These are phyloP conservation scores for Neophaeococcomyces aloes DNA, from an alignment of 2,329 filamentous ascomycete species.

Conservation along the genomic window DNA sequence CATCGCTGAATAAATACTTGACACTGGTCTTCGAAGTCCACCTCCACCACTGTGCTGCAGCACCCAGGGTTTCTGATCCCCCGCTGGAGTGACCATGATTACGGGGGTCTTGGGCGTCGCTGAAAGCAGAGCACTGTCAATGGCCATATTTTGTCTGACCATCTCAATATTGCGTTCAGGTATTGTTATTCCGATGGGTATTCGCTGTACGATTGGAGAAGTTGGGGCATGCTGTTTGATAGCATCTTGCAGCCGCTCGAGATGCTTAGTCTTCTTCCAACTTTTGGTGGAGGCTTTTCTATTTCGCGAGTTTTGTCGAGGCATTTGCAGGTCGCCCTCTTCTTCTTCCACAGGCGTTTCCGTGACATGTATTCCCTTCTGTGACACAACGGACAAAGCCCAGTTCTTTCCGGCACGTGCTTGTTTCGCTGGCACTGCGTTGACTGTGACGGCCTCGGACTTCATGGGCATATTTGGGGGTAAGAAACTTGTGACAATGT, in stretches of 20 bases:
- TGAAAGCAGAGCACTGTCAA: conserved; percentile 24
- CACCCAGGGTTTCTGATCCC: conserved; percentile 22
- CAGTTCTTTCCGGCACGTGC: conserved; percentile 10
- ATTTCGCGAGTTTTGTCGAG: neutral
- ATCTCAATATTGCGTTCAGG: conserved; percentile 26
- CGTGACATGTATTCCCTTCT: neutral
- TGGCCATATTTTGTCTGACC: conserved; percentile 11
- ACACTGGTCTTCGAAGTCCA: conserved; percentile 24
- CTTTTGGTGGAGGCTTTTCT: conserved; percentile 11
- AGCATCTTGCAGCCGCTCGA: conserved; percentile 5
- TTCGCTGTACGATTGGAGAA: conserved; percentile 36
- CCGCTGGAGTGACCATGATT: conserved; percentile 37
- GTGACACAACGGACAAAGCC: conserved; percentile 5
- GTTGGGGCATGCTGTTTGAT: conserved; percentile 24
- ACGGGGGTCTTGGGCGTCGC: conserved; percentile 34
- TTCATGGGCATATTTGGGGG: conserved; percentile 7
- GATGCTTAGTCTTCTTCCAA: conserved; percentile 17
- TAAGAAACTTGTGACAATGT: conserved; percentile 34
- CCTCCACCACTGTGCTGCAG: neutral
- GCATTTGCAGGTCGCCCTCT: neutral
- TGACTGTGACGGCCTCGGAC: conserved; percentile 14
- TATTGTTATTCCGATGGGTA: conserved; percentile 37
- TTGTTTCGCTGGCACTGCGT: conserved; percentile 17
- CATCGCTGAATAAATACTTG: conserved; percentile 35
- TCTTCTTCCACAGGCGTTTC: neutral